These are phyloP conservation scores for Heterococcus sp. DNA, from an alignment of 108 stramenopile species.

Conservation along the genomic window DNA sequence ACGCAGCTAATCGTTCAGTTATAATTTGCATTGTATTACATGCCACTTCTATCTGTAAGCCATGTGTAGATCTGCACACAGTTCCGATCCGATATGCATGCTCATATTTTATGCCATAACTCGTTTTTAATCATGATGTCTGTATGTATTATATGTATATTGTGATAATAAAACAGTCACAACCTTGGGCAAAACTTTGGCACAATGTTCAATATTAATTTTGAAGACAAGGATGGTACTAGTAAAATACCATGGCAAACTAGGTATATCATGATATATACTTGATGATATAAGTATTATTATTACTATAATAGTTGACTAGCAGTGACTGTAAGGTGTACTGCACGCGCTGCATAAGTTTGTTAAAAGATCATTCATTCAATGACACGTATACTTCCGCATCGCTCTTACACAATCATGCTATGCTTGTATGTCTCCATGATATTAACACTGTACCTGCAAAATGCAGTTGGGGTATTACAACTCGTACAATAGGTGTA, in stretches of 20 bases:
- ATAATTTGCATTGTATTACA: no score
- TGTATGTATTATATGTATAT: no score
- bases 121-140: no score
- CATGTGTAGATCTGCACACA: no score
- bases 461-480: slow-evolving; percentile 64
- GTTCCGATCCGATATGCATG: no score
- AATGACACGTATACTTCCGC: not conserved
- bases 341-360: not conserved
- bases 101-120: no score
- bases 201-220: slow-evolving; percentile 97
- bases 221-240: slow-evolving; percentile 77
- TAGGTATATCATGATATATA: slow-evolving; percentile 60
- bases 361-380: not conserved
- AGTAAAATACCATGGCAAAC: slow-evolving; percentile 90
- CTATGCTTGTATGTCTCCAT: no score
- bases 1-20: no score
- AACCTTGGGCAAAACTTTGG: slow-evolving; percentile 99
- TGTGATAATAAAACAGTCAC: no score
- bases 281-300: not conserved
- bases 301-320: not conserved
- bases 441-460: no score
- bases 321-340: not conserved
- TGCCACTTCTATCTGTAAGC: no score
- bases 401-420: not conserved
- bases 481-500: slow-evolving; percentile 96